phyloP scores from a whole-genome alignment of 345 rosid genomes.

The Eucalyptus regnans region DNA sequence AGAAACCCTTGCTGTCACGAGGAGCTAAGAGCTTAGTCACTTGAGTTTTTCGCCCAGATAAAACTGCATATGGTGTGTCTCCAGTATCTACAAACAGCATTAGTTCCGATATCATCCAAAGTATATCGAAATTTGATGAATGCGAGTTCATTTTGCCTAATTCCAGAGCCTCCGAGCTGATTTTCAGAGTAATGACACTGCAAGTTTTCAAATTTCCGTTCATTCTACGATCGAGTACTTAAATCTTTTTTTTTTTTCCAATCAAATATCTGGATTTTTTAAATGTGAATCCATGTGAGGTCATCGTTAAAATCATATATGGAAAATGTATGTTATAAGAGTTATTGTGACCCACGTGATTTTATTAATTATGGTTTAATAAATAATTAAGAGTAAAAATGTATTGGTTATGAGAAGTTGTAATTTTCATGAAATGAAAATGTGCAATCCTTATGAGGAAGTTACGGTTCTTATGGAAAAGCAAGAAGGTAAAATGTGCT shows the following conservation, averaged over 20 bases:
- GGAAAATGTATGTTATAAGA: neutral
- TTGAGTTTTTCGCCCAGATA: neutral
- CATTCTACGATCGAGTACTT: neutral
- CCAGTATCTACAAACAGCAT: neutral
- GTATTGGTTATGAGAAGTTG: too few relatives aligned
- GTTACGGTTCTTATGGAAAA: too few relatives aligned
- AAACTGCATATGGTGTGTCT: neutral
- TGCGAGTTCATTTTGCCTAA: neutral
- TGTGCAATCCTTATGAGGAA: too few relatives aligned
- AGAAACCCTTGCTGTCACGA: neutral
- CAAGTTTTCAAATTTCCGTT: neutral
- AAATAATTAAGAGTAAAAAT: too few relatives aligned
- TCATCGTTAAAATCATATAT: neutral
- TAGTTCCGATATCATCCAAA: neutral
- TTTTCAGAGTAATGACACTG: neutral
- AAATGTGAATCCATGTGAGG: neutral
- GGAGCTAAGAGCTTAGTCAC: neutral
- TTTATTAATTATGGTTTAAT: too few relatives aligned
- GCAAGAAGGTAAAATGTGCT: too few relatives aligned
- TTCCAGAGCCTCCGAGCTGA: neutral
- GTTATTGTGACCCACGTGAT: too few relatives aligned
- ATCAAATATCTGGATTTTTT: neutral
- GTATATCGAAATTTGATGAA: neutral
- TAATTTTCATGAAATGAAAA: too few relatives aligned
- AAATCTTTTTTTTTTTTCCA: neutral